Base-by-base conservation (phyloP, 495 filamentous ascomycete species). In the Xylaria grammica region DNA sequence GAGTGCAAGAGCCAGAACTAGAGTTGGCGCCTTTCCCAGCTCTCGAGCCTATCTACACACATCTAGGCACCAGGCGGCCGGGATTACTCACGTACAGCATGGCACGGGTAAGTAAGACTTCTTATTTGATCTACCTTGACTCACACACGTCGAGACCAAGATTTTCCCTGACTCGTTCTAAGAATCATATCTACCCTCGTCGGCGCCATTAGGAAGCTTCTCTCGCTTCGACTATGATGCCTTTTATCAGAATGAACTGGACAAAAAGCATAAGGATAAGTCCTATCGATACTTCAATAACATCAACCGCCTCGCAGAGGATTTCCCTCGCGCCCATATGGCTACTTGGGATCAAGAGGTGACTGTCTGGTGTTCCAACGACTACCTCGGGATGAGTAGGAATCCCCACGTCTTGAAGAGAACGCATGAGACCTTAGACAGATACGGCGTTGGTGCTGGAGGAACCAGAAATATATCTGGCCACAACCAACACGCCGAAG, bases 261-360 rank as follows among this genome's bases (percentile, higher is more conserved):
- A 96, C 68, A 98, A 97, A 88, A 99, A 99, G 79, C 96, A 96
- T 86, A 93, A 97, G 83, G 96, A 99, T 84, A 97, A 97, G 81
- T 96, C 92, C 40, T 99, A 99, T 81, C 92, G 95, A 69, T 98
- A 99, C 83, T 99, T 99, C 86, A 99, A 99, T 83, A 99, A 99
- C 82, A 99, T 99, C 88, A 99, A 99, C 74, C 92, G 95, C 22
- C 84, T 99, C 62, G 95, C 96, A 60, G 89, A 96, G 79, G 92
- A 98, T 65, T 99, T 99, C 71, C 95, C 95, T 22, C 91, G 90
- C 42, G 95, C 95, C 19, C 95, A 99, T 76, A 95, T 95, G 79
- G 84, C 93, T 13, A 88, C 81, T 48, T 85, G 85, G 69, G 90
- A 96, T 65, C 91, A 97, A 65, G 85, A 86, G 17, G 95, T 99